Base-by-base conservation (phyloP, 495 filamentous ascomycete species). In the Penicillium paxilli region DNA sequence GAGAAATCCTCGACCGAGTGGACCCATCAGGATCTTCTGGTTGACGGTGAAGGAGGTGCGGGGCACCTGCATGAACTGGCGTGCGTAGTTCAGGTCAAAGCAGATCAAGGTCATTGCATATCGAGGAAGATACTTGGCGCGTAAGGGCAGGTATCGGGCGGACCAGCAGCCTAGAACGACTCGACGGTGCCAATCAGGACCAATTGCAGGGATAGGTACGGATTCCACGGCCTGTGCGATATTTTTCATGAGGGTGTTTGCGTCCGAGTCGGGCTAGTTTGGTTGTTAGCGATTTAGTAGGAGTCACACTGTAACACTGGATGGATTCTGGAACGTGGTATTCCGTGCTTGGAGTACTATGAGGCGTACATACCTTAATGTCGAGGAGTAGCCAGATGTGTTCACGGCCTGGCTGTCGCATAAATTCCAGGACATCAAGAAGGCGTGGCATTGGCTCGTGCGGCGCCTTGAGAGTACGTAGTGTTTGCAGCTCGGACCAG, bases 361-460 rank as follows among this genome's bases (percentile, higher is more conserved):
- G 6, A 3, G 12, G 32, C 11, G 2, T 9, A 4, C 28, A 11
- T 70, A 90, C 86, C 71, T 98, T 98, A 62, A 98, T 89, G 65
- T 98, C 93, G 0, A 98, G 76, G 38, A 98, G 67, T 3, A 92
- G 46, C 92, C 93, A 96, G 4, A 91, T 72, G 35, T 86, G 62
- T 58, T 88, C 83, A 9, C 75, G 48, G 1, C 71, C 80, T 0
- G 85, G 84, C 25, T 79, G 63, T 14, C 80, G 77, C 28, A 98
- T 65, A 51, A 86, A 93, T 38, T 82, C 74, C 2, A 97, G 74
- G 35, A 97, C 71, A 57, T 97, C 93, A n/a, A 65, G 47, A 16
- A 98, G 71, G 1, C 88, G 76, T 1, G 91, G 83, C 81, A 97
- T 89, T 0, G 78, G 75, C 57, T 88, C 79, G 52, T 83, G 81